These are phyloP conservation scores for Zizania latifolia DNA, from an alignment of 176 grass and related monocot species.

Conservation along the genomic window DNA sequence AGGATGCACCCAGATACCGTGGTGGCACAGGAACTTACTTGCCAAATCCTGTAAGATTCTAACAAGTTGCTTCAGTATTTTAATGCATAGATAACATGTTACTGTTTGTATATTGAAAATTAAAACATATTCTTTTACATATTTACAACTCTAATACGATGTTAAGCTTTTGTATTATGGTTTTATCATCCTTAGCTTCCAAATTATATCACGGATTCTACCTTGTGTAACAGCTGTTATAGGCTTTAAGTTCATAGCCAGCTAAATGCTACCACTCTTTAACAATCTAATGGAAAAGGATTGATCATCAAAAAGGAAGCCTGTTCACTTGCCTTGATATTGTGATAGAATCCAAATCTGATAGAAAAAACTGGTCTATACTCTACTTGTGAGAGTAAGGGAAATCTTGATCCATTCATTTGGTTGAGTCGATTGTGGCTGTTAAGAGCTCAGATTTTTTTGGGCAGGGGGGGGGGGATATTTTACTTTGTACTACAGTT, in stretches of 20 bases:
- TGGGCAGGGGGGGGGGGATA: no score
- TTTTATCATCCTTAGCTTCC: constrained; percentile 5
- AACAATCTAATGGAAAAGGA: neutral
- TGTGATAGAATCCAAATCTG: neutral
- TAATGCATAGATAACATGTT: constrained; percentile 2
- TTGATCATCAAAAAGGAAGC: neutral
- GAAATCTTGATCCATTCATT: neutral
- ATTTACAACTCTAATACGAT: neutral
- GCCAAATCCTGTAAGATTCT: constrained; percentile 88
- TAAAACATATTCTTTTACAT: neutral
- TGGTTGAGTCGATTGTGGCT: neutral
- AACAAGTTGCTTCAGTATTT: constrained; percentile 9
- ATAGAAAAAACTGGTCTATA: neutral
- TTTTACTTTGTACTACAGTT: neutral
- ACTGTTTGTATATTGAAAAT: neutral
- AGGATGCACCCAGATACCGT: constrained; percentile 79
- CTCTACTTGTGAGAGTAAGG: neutral
- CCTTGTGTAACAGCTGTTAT: neutral
- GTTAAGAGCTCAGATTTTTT: constrained; percentile 6
- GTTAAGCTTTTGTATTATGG: neutral
- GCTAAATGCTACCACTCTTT: neutral
- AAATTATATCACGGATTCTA: neutral
- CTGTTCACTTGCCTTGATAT: neutral
- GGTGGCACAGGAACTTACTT: constrained; percentile 89
- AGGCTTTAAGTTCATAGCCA: constrained; percentile 1